phyloP scores from a whole-genome alignment of 1,284 basidiomycete genomes.

The Cryptococcus maquisensis region DNA sequence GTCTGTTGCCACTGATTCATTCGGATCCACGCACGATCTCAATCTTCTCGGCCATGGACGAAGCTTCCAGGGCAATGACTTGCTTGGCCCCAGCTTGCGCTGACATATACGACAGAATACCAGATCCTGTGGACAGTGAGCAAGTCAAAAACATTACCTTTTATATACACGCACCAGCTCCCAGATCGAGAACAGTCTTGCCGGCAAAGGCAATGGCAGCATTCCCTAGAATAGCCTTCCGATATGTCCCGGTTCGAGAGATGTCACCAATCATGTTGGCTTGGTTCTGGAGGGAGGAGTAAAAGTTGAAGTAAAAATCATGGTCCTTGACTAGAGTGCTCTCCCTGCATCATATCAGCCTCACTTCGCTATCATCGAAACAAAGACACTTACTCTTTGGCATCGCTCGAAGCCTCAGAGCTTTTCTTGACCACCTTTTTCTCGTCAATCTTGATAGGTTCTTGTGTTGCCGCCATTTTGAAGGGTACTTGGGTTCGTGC shows the following conservation, averaged over 20 bases:
- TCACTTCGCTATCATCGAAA: neutral
- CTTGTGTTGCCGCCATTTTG: neutral
- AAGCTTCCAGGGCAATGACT: slow-evolving; percentile 53
- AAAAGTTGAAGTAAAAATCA: slow-evolving; percentile 47
- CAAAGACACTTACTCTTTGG: neutral
- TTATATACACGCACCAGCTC: slow-evolving; percentile 43
- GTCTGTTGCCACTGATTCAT: neutral
- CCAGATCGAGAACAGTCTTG: slow-evolving; percentile 50
- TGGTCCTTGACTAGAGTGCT: slow-evolving; percentile 25
- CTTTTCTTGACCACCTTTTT: neutral
- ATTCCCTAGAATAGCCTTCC: slow-evolving; percentile 49
- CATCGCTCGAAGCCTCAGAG: neutral
- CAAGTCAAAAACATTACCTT: neutral
- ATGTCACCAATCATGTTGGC: slow-evolving; percentile 51
- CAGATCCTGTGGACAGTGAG: slow-evolving; percentile 46
- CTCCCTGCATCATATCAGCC: neutral
- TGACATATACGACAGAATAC: slow-evolving; percentile 53
- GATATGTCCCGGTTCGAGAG: slow-evolving; percentile 45
- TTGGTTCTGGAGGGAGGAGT: slow-evolving; percentile 44
- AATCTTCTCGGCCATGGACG: slow-evolving; percentile 52
- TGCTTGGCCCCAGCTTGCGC: slow-evolving; percentile 52
- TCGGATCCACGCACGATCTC: slow-evolving; percentile 37
- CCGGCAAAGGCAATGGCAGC: slow-evolving; percentile 41
- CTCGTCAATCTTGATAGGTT: neutral
- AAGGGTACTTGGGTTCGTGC: neutral